These are phyloP conservation scores for Saturnispora saitoi DNA, from an alignment of 805 yeast species.

Conservation along the genomic window DNA sequence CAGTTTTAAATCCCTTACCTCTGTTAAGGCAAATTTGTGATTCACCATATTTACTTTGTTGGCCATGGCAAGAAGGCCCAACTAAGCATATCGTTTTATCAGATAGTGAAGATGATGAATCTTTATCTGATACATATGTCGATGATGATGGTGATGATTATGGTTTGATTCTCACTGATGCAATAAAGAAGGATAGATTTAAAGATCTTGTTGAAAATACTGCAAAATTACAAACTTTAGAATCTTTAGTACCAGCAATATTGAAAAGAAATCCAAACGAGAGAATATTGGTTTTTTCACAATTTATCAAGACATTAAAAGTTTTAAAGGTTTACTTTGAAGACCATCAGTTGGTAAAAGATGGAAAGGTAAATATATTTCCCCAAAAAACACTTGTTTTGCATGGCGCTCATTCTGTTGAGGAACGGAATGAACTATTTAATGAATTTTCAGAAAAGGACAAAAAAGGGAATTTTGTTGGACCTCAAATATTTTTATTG, in stretches of 20 bases:
- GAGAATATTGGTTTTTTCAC: conserved; percentile 76
- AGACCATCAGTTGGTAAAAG: conserved; percentile 19
- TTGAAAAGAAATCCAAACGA: conserved; percentile 19
- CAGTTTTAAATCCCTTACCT: conserved; percentile 64
- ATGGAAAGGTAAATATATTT: conserved; percentile 32
- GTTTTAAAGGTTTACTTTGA: conserved; percentile 65
- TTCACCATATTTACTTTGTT: conserved; percentile 76
- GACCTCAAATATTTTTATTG: conserved; percentile 52
- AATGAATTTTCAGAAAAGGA: conserved; percentile 34
- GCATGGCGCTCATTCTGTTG: conserved; percentile 69
- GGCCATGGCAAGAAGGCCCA: conserved; percentile 45
- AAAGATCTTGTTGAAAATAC: conserved; percentile 42
- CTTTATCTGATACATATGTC: neutral
- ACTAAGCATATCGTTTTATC: neutral
- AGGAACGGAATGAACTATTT: conserved; percentile 57
- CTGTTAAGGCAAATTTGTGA: conserved; percentile 80
- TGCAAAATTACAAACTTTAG: conserved; percentile 63
- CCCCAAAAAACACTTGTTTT: conserved; percentile 11
- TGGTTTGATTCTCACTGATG: neutral
- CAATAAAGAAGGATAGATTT: neutral
- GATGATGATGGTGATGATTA: conserved; percentile 30
- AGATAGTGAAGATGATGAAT: neutral
- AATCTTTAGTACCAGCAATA: conserved; percentile 50
- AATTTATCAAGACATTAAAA: conserved; percentile 84
- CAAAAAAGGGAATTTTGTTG: conserved; percentile 12